Base-by-base conservation (phyloP, 1,284 basidiomycete genomes). In the Microstroma glucosiphilum region DNA sequence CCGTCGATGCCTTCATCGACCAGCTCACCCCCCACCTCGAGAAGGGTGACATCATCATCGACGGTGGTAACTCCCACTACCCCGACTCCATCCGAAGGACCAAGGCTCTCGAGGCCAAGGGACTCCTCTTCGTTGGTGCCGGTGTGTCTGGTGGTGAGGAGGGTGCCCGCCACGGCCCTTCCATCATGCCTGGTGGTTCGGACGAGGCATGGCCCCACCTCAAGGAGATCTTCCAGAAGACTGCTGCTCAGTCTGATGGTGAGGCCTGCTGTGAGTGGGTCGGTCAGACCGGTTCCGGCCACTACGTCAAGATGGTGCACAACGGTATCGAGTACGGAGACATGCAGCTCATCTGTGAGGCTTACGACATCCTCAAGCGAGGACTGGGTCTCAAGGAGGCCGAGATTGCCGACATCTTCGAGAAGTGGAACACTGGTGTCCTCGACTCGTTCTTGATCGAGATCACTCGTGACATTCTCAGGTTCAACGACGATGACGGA, bases 231-330 rank as follows among this genome's bases (percentile, higher is more conserved):
- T 97, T 98, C 88, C 96, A 99, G 84, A 91, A 91, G 82, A 90
- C 92, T 59, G 87, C 96, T 71, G 96, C 96, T 65, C 92, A 98
- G 81, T 91, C 90, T 69, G 86, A 92, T 64, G 92, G 92, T 70
- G 91, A 93, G 80, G 92, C 96, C 58, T 98, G 96, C 86, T 97
- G 94, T 82, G 96, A 98, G 84, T 99, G 96, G 96, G 93, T 99
- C 79, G 96, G 96, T 61, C 89, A 91, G 81, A 89, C 87, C 68
- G 96, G 94, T 73, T 85, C 92, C 53, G 91, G 92, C 56, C 91
- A 93, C 85, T 94, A 92, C 80, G 90, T 93, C 80, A 96, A 96
- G 86, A 93, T 97, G 94, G 96, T 98, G 68, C 96, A 96, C 86
- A 96, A 96, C 78, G 92, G 91, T 87, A 82, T 81, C 68, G 75